Evolutionary conservation across 1,284 basidiomycete species (phyloP), one percentile per base, ranked within the genome.

Genomic region (Tylopilus sp.): DNA sequence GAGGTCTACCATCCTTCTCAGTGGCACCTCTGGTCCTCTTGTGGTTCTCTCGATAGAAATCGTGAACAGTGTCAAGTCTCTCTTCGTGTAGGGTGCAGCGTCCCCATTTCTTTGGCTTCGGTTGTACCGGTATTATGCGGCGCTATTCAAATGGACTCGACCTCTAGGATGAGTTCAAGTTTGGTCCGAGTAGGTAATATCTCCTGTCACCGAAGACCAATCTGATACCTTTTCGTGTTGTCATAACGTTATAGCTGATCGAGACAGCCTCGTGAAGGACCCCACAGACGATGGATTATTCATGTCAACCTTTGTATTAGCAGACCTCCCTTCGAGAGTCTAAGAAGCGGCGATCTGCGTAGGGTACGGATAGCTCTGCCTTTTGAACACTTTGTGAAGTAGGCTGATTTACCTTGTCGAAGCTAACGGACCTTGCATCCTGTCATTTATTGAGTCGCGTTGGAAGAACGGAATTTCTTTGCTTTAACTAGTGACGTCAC

Each of bases 111-210:
- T 54, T 44, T 61, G 16, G 39, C 59, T 18, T 52, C 38, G 2
- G 44, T 58, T 32, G 13, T 51, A 51, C 44, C 33, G 39, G 57
- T 24, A 65, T 69, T 33, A 64, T 65, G 51, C 65, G 71, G 58
- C 69, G 70, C 12, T 78, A 78, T 59, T 81, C 77, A 7, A 81
- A 76, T 32, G 82, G 79, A 29, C 76, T 83, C 53, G 18, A 41
- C 61, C 68, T 80, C 33, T 79, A n/a, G 67, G 81, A 82, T 67
- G 81, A 78, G 12, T 82, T 80, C 62, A 78, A 81, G 69, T 76
- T 79, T 57, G 22, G 49, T 57, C 16, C 62, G 55, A 36, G 59
- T 62, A 38, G 24, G 52, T n/a, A n/a, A n/a, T 62, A 13, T 33
- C 13, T n/a, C 24, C 55, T 22, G 19, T 32, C 24, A 18, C 32